Conservation (phyloP, 2,329 filamentous ascomycete genomes). For the Diaporthe sp. region DNA sequence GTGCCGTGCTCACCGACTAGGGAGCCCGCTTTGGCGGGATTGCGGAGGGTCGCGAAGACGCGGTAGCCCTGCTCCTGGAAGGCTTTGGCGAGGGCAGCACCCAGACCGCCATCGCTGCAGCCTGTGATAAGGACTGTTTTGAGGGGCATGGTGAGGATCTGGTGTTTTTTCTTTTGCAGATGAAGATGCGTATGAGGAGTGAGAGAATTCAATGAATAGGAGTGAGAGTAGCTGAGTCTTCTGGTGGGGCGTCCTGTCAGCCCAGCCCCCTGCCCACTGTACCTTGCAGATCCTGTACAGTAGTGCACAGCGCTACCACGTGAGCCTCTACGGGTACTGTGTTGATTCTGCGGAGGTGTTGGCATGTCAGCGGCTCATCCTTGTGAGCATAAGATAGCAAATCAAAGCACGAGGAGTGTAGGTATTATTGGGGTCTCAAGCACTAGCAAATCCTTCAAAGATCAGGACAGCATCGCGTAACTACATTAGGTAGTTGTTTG, state of each 20-base stretch:
- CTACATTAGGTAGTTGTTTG: too few species aligned
- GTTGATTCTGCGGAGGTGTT: background rate
- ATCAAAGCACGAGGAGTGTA: too few species aligned
- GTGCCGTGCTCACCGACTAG: background rate
- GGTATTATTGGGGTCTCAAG: too few species aligned
- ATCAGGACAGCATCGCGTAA: too few species aligned
- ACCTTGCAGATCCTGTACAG: background rate
- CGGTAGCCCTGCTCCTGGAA: constrained; percentile 42
- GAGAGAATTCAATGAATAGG: background rate
- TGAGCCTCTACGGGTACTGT: too few species aligned
- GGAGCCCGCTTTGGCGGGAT: constrained; percentile 38
- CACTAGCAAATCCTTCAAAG: too few species aligned
- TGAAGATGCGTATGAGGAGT: background rate
- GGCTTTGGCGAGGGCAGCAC: constrained; percentile 43
- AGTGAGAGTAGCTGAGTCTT: background rate
- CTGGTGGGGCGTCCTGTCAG: background rate
- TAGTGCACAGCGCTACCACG: background rate
- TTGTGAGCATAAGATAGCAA: too few species aligned
- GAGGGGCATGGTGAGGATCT: background rate
- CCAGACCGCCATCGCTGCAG: constrained; percentile 47
- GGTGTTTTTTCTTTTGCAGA: background rate
- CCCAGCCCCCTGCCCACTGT: background rate
- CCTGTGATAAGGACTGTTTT: constrained; percentile 47
- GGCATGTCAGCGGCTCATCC: too few species aligned
- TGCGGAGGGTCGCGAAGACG: constrained; percentile 46